phyloP scores from a whole-genome alignment of 1,284 basidiomycete species.

The Puccinia novopanici region DNA sequence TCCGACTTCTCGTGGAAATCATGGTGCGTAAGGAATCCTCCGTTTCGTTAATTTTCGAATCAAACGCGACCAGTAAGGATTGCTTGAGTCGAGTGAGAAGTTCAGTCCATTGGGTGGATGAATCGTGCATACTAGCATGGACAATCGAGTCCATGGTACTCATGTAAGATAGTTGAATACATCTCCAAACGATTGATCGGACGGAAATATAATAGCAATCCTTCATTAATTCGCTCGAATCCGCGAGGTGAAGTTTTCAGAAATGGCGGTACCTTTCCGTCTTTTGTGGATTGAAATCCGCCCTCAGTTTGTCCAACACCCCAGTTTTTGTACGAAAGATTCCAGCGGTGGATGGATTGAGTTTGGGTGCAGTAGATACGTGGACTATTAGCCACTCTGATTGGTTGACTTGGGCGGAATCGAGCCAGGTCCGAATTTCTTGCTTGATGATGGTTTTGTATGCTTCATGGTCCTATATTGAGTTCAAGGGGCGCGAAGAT shows the following conservation, averaged over 20 bases:
- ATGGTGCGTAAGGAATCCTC: slow-evolving; percentile 85
- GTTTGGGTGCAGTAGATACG: slow-evolving; percentile 58
- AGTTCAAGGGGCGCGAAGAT: neutral
- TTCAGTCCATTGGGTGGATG: slow-evolving; percentile 81
- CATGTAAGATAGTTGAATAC: slow-evolving; percentile 69
- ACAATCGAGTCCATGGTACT: slow-evolving; percentile 54
- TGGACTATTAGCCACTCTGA: neutral
- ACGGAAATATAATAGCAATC: slow-evolving; percentile 52
- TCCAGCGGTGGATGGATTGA: slow-evolving; percentile 61
- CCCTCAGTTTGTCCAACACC: slow-evolving; percentile 83
- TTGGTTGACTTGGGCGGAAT: too few species aligned
- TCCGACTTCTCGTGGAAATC: slow-evolving; percentile 80
- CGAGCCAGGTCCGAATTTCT: too few species aligned
- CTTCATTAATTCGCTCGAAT: slow-evolving; percentile 33
- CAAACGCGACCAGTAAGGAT: slow-evolving; percentile 76
- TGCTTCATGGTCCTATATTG: slow-evolving; percentile 73
- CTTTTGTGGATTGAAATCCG: slow-evolving; percentile 89
- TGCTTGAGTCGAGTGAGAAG: slow-evolving; percentile 87
- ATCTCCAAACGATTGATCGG: slow-evolving; percentile 64
- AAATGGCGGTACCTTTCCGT: slow-evolving; percentile 70
- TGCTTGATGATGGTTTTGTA: too few species aligned
- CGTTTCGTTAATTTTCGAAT: slow-evolving; percentile 72
- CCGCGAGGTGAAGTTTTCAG: slow-evolving; percentile 2
- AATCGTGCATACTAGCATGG: slow-evolving; percentile 69
- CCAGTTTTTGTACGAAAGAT: slow-evolving; percentile 79